Evolutionary conservation across 169 alveolate species (phyloP).

Genomic region (Cryptosporidium meleagridis): DNA sequence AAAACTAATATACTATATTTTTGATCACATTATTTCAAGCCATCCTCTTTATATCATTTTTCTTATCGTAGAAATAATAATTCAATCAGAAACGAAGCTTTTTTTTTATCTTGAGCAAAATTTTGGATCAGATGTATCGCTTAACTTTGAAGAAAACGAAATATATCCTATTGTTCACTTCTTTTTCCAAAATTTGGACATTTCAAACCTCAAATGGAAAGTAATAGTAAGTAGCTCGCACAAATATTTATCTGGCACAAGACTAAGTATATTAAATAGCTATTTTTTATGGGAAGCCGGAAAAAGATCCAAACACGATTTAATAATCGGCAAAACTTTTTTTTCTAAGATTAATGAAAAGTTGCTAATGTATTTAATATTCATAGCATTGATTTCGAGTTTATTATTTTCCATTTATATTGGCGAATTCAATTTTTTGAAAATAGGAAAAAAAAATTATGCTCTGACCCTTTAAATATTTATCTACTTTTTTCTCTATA

Average conservation of each 20-base stretch:
- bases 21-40: constrained; percentile 30
- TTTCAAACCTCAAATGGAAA: constrained; percentile 11
- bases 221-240: neutral
- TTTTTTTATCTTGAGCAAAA: neutral
- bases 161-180: constrained; percentile 56
- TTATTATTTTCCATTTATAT: neutral
- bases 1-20: constrained; percentile 3
- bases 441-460: neutral
- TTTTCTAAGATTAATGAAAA: neutral
- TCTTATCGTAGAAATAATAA: constrained; percentile 22
- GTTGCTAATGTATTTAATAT: neutral
- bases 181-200: constrained; percentile 49
- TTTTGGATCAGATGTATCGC: neutral
- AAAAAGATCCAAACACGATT: neutral
- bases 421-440: neutral
- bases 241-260: neutral
- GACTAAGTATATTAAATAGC: neutral
- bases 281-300: constrained; percentile 3
- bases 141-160: neutral
- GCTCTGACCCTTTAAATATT: neutral
- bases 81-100: constrained; percentile 11
- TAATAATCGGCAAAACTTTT: neutral
- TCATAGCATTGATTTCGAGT: neutral
- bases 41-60: constrained; percentile 28
- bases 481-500: neutral